Percentiles rank a stretch among this genome's conserved stretches.
Evolutionary conservation across 176 grass and related monocot genomes (phyloP).

Genomic region (Bromus sterilis): DNA sequence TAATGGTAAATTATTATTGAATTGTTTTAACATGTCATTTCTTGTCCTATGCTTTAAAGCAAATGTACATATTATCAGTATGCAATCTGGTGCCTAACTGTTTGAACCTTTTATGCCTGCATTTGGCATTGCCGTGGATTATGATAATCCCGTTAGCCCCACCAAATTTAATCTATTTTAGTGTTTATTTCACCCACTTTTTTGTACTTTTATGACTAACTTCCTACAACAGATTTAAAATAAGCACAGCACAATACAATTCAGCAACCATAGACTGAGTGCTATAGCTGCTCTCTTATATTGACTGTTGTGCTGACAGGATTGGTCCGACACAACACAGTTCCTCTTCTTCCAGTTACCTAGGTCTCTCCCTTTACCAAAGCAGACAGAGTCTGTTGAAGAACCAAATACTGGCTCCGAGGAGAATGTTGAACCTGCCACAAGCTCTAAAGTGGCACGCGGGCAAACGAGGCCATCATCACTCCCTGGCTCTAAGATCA

Average conservation of each 20-base stretch:
- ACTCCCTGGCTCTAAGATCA: conserved; percentile 36
- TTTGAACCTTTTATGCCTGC: neutral
- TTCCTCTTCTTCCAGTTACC: conserved; percentile 75
- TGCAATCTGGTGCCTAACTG: neutral
- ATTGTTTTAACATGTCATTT: conserved; percentile 11
- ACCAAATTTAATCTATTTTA: too few relatives aligned
- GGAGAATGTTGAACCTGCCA: conserved; percentile 11
- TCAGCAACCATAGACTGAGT: neutral
- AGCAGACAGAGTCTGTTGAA: neutral
- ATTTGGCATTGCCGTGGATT: too few relatives aligned
- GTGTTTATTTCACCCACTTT: too few relatives aligned
- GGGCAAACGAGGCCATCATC: too few relatives aligned
- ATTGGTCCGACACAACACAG: conserved; percentile 6
- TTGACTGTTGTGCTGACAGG: conserved; percentile 35
- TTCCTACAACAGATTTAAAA: neutral
- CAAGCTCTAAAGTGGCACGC: neutral
- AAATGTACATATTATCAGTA: neutral
- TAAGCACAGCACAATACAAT: neutral
- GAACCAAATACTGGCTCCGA: neutral
- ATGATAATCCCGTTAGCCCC: too few relatives aligned
- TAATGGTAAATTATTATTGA: conserved; percentile 32
- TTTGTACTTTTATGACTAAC: too few relatives aligned
- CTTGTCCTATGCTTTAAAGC: neutral
- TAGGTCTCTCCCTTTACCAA: conserved; percentile 37
- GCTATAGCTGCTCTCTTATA: neutral